Base-by-base conservation (phyloP, 2,329 filamentous ascomycete species). In the Colletotrichum sublineola region DNA sequence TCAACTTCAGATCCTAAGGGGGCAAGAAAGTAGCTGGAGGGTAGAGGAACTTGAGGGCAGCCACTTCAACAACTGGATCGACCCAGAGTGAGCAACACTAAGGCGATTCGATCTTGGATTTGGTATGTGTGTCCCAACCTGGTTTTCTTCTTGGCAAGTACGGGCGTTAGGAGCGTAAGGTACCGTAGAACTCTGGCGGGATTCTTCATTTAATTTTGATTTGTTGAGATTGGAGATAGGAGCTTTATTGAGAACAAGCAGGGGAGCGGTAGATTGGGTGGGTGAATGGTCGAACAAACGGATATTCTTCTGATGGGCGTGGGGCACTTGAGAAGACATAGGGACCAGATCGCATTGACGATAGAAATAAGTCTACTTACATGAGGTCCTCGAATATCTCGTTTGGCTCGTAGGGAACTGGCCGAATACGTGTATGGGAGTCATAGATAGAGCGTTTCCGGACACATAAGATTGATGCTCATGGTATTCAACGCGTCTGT, bases 11-110 rank as follows among this genome's bases (percentile, higher is more conserved):
- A 73, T 77, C 33, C 48, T 83, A 38, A 78, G 75, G 55, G 81
- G 82, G 31, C 77, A 75, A 12, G 76, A 80, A 42, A 76, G 75
- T 14, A 81, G 81, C 63, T 83, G 82, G 82, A 75, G 79, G 67
- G 75, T 82, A 11, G 79, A 81, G 73, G 76, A 80, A 29, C 67
- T 83, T 11, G 79, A 80, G 11, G 77, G 74, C 73, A 29, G 75
- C 76, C 31, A 78, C 80, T 60, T 81, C 80, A 68, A 77, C 77
- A 42, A 73, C 44, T 82, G 80, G 79, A 79, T 81, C 70, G 69
- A 73, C 15, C 76, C 77, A 14, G 79, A 79, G 62, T 75, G 76
- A 73, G 50, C 31, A 31, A 15, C 31, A 36, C 14, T 18, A 20
- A 48, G 40, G 12, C 38, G 48, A 42, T 8, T 44, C 42, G 48